Percentiles rank a stretch among this genome's conserved stretches.
These are phyloP conservation scores for Wickerhamomyces sp. DNA, from an alignment of 1,139 yeast species.

Conservation along the genomic window DNA sequence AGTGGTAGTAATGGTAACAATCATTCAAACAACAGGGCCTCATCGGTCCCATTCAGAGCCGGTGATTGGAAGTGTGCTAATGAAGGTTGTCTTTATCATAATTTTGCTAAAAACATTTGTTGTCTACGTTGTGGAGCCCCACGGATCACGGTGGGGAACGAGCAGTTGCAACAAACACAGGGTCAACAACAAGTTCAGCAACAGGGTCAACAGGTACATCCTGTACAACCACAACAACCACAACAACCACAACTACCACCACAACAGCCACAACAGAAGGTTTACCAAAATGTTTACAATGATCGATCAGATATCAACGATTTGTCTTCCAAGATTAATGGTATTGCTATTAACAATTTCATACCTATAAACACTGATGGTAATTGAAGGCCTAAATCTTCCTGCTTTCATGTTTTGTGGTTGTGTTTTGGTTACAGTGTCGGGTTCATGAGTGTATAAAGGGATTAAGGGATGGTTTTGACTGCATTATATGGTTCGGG, in stretches of 20 bases:
- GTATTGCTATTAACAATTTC: constrained; percentile 12
- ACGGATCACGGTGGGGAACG: constrained; percentile 29
- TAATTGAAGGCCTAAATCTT: background rate
- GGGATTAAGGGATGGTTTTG: no score
- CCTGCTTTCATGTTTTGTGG: background rate
- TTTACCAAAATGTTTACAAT: constrained; percentile 1
- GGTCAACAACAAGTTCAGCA: background rate
- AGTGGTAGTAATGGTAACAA: constrained; percentile 9
- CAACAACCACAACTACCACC: constrained; percentile 2
- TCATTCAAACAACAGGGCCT: constrained; percentile 17
- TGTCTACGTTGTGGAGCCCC: constrained; percentile 88
- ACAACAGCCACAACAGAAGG: constrained; percentile 8
- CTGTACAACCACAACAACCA: constrained; percentile 1
- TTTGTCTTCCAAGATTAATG: constrained; percentile 16
- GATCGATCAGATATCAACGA: constrained; percentile 4
- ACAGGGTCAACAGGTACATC: background rate
- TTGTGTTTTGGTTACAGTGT: no score
- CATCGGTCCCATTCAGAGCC: constrained; percentile 84
- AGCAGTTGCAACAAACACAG: background rate
- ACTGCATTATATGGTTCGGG: no score
- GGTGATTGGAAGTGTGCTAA: constrained; percentile 94
- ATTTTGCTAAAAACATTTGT: constrained; percentile 85
- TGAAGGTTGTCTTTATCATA: constrained; percentile 81
- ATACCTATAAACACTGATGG: background rate
- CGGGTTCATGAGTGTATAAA: no score